Conservation (phyloP, 2,329 filamentous ascomycete species). For the Ophiosphaerella korrae region DNA sequence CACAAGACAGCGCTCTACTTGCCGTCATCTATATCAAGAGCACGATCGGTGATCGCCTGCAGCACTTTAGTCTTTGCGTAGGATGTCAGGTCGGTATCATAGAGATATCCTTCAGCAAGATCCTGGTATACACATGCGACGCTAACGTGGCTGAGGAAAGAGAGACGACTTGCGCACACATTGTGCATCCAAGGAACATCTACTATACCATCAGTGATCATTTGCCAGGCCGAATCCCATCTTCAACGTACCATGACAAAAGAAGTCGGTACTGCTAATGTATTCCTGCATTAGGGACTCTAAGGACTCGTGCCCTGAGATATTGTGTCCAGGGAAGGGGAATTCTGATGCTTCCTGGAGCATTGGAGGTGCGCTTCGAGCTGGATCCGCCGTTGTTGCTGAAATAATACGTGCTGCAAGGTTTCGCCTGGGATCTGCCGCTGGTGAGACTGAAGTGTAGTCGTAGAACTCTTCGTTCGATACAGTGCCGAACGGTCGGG, state of each 20-base stretch:
- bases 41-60: constrained; percentile 29
- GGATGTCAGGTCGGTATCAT: constrained; percentile 39
- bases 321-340: constrained; percentile 22
- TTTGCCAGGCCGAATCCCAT: not conserved
- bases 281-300: constrained; percentile 32
- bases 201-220: constrained; percentile 9
- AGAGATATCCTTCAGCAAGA: constrained; percentile 29
- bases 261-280: constrained; percentile 23
- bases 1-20: not conserved
- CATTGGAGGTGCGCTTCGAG: constrained; percentile 27
- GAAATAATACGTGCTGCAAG: constrained; percentile 34
- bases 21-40: constrained; percentile 33
- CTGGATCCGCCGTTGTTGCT: constrained; percentile 22
- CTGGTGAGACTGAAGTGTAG: constrained; percentile 23
- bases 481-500: constrained; percentile 14
- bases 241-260: constrained; percentile 24
- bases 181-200: constrained; percentile 35
- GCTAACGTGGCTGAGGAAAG: constrained; percentile 42
- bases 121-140: constrained; percentile 42
- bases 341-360: constrained; percentile 29
- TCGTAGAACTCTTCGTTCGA: constrained; percentile 26
- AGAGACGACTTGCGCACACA: constrained; percentile 35
- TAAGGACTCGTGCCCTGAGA: constrained; percentile 17
- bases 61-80: constrained; percentile 40
- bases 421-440: constrained; percentile 22